A percentile compares a stretch with the other conserved stretches of the same genome.
These are phyloP conservation scores for Lodderomyces jiufengensis DNA, from an alignment of 1,139 yeast species.

Conservation along the genomic window DNA sequence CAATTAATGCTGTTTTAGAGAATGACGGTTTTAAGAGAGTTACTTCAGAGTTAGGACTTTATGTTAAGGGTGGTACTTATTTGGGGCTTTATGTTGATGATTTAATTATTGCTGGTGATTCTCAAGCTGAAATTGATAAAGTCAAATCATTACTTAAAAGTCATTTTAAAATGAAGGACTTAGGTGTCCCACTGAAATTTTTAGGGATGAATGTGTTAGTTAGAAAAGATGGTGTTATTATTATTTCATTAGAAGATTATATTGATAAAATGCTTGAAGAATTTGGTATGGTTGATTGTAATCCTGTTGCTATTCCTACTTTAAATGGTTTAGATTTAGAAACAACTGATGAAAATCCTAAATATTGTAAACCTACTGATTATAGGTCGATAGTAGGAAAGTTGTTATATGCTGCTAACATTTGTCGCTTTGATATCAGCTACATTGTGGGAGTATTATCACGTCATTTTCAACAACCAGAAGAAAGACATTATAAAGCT, in stretches of 20 bases:
- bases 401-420: slow-evolving; percentile 7
- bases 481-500: neutral
- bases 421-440: slow-evolving; percentile 7
- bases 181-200: slow-evolving; percentile 1
- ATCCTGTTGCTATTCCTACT: neutral
- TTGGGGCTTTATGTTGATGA: slow-evolving; percentile 8
- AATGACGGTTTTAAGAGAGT: slow-evolving; percentile 3
- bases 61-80: slow-evolving; percentile 1
- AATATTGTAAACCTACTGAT: slow-evolving; percentile 3
- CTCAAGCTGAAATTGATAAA: neutral
- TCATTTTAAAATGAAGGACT: slow-evolving; percentile 8
- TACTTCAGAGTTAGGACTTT: slow-evolving; percentile 1
- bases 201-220: slow-evolving; percentile 3
- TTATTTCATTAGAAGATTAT: neutral
- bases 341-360: neutral
- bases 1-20: slow-evolving; percentile 5
- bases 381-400: slow-evolving; percentile 8
- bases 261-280: slow-evolving; percentile 1
- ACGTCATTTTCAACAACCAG: slow-evolving; percentile 3
- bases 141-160: slow-evolving; percentile 2
- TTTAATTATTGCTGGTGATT: slow-evolving; percentile 8
- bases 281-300: slow-evolving; percentile 1
- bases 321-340: neutral
- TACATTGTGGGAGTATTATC: slow-evolving; percentile 6
- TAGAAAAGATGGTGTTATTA: neutral